Percentiles rank a stretch among this genome's conserved stretches.
These are phyloP conservation scores for Monosporascus sp. DNA, from an alignment of 2,329 filamentous ascomycete genomes.

Conservation along the genomic window DNA sequence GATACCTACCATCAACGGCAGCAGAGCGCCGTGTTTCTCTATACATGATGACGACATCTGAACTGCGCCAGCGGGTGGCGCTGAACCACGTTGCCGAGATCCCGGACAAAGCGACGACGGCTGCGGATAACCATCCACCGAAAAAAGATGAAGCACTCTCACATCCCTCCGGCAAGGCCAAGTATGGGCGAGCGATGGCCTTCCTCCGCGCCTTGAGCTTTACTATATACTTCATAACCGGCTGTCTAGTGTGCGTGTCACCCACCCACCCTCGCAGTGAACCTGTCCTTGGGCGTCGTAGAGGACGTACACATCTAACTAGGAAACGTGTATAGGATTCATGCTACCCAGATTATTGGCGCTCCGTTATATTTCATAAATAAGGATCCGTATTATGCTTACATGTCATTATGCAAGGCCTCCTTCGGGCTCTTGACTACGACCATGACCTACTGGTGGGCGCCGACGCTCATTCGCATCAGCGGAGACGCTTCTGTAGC, in stretches of 20 bases:
- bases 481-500: constrained; percentile 77
- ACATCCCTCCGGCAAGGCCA: constrained; percentile 51
- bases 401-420: constrained; percentile 83
- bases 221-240: constrained; percentile 44
- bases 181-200: constrained; percentile 46
- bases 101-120: constrained; percentile 1
- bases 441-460: constrained; percentile 80
- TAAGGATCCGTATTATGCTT: constrained; percentile 73
- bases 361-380: constrained; percentile 70
- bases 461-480: constrained; percentile 75
- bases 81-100: not conserved
- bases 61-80: constrained; percentile 29
- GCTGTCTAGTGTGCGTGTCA: constrained; percentile 42
- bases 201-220: constrained; percentile 47
- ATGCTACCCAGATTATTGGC: constrained; percentile 69
- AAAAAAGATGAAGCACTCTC: constrained; percentile 12
- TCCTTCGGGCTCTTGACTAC: constrained; percentile 75
- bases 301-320: constrained; percentile 10
- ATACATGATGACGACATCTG: constrained; percentile 25
- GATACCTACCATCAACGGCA: not conserved
- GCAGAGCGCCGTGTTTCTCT: not conserved
- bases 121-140: constrained; percentile 9
- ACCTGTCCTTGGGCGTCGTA: not conserved
- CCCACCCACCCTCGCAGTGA: not conserved
- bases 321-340: constrained; percentile 43